Evolutionary conservation across 148 eudicot genomes (phyloP).

Genomic region (Rhododendron griersonianum): DNA sequence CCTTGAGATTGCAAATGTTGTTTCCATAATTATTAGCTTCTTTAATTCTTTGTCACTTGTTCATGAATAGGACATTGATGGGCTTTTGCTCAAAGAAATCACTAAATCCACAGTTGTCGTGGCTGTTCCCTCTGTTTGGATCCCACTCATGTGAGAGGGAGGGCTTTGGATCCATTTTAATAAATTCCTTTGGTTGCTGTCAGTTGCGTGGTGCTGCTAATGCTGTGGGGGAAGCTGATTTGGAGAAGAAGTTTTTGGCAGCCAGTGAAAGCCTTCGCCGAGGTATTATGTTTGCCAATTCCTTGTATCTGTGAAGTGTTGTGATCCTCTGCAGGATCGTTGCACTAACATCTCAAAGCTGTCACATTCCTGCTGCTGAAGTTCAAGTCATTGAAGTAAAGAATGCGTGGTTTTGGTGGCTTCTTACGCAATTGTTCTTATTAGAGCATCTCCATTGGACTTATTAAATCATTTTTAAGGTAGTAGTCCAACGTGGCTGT

Average conservation of each 20-base stretch:
- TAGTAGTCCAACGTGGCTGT: not conserved
- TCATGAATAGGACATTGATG: not conserved
- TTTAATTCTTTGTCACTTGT: not conserved
- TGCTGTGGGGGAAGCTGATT: constrained; percentile 85
- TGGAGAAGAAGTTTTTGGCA: constrained; percentile 74
- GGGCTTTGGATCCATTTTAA: not conserved
- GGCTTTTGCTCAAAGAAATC: not conserved
- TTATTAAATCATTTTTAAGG: not conserved
- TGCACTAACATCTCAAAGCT: not conserved
- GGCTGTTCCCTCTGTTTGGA: not conserved
- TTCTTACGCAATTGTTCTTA: not conserved
- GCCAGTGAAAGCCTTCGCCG: constrained; percentile 93
- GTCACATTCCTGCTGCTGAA: not conserved
- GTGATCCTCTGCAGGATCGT: not conserved
- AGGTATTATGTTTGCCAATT: constrained; percentile 98
- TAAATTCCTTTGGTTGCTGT: not conserved
- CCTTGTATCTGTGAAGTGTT: constrained; percentile 56
- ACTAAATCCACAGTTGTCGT: not conserved
- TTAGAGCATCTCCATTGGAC: not conserved
- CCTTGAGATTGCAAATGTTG: not conserved
- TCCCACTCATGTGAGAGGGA: not conserved
- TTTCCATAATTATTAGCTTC: not conserved
- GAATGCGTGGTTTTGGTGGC: not conserved
- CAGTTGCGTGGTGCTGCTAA: constrained; percentile 83
- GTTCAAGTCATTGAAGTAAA: not conserved